A percentile compares a stretch with the other conserved stretches of the same genome.
phyloP scores from a whole-genome alignment of 495 filamentous ascomycete species.

The Hypoxylon crocopeplum region DNA sequence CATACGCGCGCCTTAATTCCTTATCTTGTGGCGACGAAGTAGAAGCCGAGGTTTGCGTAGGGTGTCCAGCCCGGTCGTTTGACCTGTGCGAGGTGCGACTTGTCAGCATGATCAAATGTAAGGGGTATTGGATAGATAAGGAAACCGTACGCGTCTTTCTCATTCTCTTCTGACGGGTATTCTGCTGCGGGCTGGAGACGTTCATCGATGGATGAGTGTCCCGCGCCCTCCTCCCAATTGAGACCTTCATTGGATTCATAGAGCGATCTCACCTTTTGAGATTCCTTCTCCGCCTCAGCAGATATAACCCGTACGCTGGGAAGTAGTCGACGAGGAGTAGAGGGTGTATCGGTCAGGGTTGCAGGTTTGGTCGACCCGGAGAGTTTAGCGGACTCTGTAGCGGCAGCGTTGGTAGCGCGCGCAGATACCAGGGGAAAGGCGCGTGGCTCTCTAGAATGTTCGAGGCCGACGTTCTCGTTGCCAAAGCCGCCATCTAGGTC shows the following conservation, averaged over 20 bases:
- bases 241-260: conserved; percentile 76
- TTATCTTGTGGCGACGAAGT: conserved; percentile 52
- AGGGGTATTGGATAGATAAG: conserved; percentile 45
- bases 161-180: conserved; percentile 57
- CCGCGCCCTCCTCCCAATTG: conserved; percentile 64
- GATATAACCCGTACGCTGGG: conserved; percentile 67
- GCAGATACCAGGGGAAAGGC: conserved; percentile 36
- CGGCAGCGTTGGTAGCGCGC: conserved; percentile 16
- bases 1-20: conserved; percentile 39
- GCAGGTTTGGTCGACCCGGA: conserved; percentile 29
- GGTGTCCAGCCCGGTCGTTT: conserved; percentile 37
- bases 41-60: conserved; percentile 44
- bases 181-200: conserved; percentile 56
- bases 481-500: conserved; percentile 14
- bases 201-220: conserved; percentile 47
- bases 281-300: conserved; percentile 83
- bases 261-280: conserved; percentile 88
- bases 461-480: conserved; percentile 1
- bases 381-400: conserved; percentile 23
- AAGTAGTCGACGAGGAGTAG: conserved; percentile 32
- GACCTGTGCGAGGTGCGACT: conserved; percentile 26
- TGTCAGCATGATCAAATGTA: conserved; percentile 41
- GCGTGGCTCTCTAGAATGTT: conserved; percentile 22
- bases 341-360: conserved; percentile 21
- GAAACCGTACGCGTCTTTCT: conserved; percentile 61